Percentiles rank a stretch among this genome's conserved stretches.
These are phyloP conservation scores for Alternaria dauci DNA, from an alignment of 2,329 filamentous ascomycete genomes.

Conservation along the genomic window DNA sequence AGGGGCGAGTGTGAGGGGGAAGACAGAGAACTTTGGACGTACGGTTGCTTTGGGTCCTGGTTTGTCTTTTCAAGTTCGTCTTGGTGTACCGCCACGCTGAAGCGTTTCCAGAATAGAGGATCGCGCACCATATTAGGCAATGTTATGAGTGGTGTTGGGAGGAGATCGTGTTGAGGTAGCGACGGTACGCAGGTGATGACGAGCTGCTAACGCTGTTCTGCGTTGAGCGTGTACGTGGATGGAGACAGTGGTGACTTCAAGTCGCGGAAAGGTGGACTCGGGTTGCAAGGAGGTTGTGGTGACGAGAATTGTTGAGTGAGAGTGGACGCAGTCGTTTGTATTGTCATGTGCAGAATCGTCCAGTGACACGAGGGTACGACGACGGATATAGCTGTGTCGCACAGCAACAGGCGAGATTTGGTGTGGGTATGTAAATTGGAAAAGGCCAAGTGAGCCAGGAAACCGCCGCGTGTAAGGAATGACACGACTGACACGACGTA, in stretches of 20 bases:
- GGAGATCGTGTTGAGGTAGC: not conserved
- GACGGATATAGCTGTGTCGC: slow-evolving; percentile 19
- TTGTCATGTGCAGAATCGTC: slow-evolving; percentile 1
- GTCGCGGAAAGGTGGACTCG: not conserved
- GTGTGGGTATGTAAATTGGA: slow-evolving; percentile 21
- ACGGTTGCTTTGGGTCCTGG: slow-evolving; percentile 50
- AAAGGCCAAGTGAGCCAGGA: slow-evolving; percentile 11
- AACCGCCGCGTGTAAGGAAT: not conserved
- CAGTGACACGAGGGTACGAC: slow-evolving; percentile 1
- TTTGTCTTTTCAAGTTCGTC: slow-evolving; percentile 57
- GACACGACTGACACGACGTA: not conserved
- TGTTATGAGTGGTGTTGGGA: not conserved
- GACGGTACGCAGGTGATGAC: not conserved
- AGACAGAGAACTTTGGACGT: slow-evolving; percentile 38
- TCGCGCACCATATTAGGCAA: slow-evolving; percentile 60
- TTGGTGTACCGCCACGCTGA: slow-evolving; percentile 65
- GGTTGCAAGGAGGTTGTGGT: not conserved
- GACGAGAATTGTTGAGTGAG: not conserved
- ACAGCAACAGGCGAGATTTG: slow-evolving; percentile 27
- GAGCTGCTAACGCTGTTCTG: not conserved
- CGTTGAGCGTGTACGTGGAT: not conserved
- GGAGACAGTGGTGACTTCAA: not conserved
- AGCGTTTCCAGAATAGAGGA: slow-evolving; percentile 68
- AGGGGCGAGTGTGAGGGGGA: slow-evolving; percentile 24
- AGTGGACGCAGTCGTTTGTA: not conserved